Conservation (phyloP, 768 basidiomycete genomes). For the Fistulinella prunicolor region DNA sequence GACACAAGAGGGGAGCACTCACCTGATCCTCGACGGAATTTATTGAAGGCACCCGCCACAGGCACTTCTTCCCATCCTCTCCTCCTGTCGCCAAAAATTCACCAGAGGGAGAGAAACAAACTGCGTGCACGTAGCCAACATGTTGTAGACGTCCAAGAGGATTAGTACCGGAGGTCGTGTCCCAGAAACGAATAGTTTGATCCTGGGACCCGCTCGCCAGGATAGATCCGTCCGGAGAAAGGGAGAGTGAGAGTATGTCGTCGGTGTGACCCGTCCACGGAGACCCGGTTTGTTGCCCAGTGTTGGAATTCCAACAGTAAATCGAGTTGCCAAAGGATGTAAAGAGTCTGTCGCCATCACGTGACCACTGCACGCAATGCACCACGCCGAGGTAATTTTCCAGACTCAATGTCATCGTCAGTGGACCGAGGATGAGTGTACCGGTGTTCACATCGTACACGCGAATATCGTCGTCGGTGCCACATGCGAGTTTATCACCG, state of each 20-base stretch:
- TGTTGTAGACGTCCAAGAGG: neutral
- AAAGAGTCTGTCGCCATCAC: neutral
- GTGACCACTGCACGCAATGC: neutral
- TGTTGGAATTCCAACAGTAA: neutral
- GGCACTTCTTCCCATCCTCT: too few species aligned
- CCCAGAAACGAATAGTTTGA: conserved; percentile 9
- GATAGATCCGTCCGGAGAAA: neutral
- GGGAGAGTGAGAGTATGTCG: neutral
- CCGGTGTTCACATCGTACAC: neutral
- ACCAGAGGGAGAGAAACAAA: too few species aligned
- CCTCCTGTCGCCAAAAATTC: too few species aligned
- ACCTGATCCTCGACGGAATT: too few species aligned
- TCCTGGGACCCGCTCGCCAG: conserved; percentile 11
- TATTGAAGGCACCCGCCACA: too few species aligned
- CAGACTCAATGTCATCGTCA: neutral
- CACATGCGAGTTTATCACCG: neutral
- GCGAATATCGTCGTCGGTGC: neutral
- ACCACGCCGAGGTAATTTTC: too few species aligned
- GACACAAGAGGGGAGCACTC: too few species aligned
- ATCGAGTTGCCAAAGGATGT: neutral
- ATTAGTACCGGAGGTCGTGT: neutral
- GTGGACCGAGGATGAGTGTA: neutral
- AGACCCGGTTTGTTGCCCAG: neutral
- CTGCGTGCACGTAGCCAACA: fast-evolving
- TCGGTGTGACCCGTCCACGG: neutral